phyloP scores from a whole-genome alignment of 2,329 filamentous ascomycete genomes.

The Arachnomyces sp. region DNA sequence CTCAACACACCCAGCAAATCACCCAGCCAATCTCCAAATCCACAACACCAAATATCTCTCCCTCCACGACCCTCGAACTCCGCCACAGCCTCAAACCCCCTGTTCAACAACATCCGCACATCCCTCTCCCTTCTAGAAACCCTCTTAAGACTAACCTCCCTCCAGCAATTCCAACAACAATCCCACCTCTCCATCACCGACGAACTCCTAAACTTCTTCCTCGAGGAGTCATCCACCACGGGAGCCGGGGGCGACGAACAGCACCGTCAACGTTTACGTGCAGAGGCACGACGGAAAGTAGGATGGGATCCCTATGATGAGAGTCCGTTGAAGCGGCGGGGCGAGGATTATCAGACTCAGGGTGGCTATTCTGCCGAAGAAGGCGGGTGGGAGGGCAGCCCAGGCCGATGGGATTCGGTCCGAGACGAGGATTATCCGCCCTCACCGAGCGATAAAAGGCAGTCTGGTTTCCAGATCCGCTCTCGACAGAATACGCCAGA shows the following conservation, averaged over 20 bases:
- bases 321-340: constrained; percentile 56
- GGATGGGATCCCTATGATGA: constrained; percentile 68
- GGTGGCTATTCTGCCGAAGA: constrained; percentile 14
- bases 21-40: constrained; percentile 38
- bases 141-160: constrained; percentile 71
- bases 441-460: constrained; percentile 19
- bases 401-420: constrained; percentile 15
- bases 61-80: constrained; percentile 9
- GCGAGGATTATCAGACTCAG: constrained; percentile 56
- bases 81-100: constrained; percentile 38
- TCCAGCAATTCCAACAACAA: constrained; percentile 86
- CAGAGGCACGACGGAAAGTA: constrained; percentile 53
- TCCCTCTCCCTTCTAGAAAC: constrained; percentile 79
- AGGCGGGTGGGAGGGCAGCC: constrained; percentile 12
- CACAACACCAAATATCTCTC: constrained; percentile 26
- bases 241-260: constrained; percentile 56
- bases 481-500: constrained; percentile 28
- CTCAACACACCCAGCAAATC: constrained; percentile 20
- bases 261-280: constrained; percentile 50
- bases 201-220: constrained; percentile 80
- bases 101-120: constrained; percentile 49
- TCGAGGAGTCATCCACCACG: constrained; percentile 60
- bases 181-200: constrained; percentile 86
- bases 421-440: constrained; percentile 17
- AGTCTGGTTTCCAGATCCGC: constrained; percentile 21